A percentile compares a stretch with the other conserved stretches of the same genome.
These are phyloP conservation scores for Calocybe gangraenosa DNA, from an alignment of 768 basidiomycete genomes.

Conservation along the genomic window DNA sequence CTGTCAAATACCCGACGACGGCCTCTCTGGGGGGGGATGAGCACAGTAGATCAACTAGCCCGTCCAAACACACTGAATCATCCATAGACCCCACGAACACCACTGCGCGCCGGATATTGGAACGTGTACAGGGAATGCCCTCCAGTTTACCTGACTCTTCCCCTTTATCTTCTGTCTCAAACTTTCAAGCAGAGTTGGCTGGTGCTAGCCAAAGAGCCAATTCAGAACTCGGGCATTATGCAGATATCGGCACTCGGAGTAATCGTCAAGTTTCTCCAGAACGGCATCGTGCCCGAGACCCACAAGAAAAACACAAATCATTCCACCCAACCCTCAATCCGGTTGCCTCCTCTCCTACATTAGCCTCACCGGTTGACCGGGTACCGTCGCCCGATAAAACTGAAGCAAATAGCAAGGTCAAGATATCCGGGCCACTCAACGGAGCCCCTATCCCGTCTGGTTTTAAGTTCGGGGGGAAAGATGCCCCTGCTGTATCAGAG, in stretches of 20 bases:
- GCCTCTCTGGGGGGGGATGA: conserved; percentile 32
- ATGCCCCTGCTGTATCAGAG: conserved; percentile 38
- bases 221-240: conserved; percentile 80
- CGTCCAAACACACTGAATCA: conserved; percentile 49
- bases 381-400: conserved; percentile 48
- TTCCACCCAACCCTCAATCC: conserved; percentile 55
- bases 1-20: conserved; percentile 58
- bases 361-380: conserved; percentile 43
- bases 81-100: conserved; percentile 37
- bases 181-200: conserved; percentile 28
- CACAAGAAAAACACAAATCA: conserved; percentile 55
- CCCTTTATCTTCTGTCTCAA: conserved; percentile 58
- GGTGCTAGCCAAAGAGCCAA: conserved; percentile 56
- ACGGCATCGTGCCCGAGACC: conserved; percentile 45
- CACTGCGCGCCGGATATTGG: conserved; percentile 36
- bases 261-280: conserved; percentile 52
- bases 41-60: conserved; percentile 43
- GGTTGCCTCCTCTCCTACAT: conserved; percentile 43
- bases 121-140: conserved; percentile 40
- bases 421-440: conserved; percentile 87
- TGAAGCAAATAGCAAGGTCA: conserved; percentile 60
- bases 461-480: conserved; percentile 87
- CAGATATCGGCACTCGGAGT: conserved; percentile 45
- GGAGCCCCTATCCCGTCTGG: conserved; percentile 84
- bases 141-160: conserved; percentile 52